These are phyloP conservation scores for Calocybe cyanea DNA, from an alignment of 768 basidiomycete genomes.

Conservation along the genomic window DNA sequence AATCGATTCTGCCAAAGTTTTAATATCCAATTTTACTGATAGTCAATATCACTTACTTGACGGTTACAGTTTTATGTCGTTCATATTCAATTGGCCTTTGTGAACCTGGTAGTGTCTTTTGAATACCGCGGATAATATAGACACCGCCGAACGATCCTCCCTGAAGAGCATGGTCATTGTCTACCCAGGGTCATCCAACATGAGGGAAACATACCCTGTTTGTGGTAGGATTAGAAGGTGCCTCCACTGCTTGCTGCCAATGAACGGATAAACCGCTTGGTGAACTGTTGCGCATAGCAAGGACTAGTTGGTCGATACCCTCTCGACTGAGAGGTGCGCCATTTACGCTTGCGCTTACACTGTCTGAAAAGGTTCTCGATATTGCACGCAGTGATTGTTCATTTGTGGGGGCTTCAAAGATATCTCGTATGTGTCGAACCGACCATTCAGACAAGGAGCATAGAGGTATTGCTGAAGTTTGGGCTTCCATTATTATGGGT, in stretches of 20 bases:
- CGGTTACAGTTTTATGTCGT: conserved; percentile 49
- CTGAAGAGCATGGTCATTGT: conserved; percentile 21
- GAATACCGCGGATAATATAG: conserved; percentile 49
- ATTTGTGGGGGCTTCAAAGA: conserved; percentile 49
- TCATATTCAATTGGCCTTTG: conserved; percentile 32
- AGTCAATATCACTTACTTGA: conserved; percentile 34
- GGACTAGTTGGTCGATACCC: conserved; percentile 39
- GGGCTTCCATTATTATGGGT: conserved; percentile 12
- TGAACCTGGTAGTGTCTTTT: conserved; percentile 31
- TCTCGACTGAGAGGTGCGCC: conserved; percentile 35
- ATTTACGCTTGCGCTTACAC: conserved; percentile 39
- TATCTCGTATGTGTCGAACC: conserved; percentile 38
- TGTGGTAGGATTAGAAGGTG: conserved; percentile 31
- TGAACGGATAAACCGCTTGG: conserved; percentile 39
- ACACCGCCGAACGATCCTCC: conserved; percentile 46
- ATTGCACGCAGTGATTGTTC: conserved; percentile 39
- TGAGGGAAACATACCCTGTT: conserved; percentile 36
- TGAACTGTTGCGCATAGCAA: conserved; percentile 36
- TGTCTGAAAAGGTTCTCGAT: conserved; percentile 39
- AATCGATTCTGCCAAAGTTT: conserved; percentile 33
- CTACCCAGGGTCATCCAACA: conserved; percentile 1
- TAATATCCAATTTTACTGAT: not conserved
- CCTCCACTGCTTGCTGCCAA: conserved; percentile 45
- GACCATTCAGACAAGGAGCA: conserved; percentile 49
- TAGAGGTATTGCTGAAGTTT: conserved; percentile 20